These are phyloP conservation scores for Erythrophleum fordii DNA, from an alignment of 306 rosid species.

Conservation along the genomic window DNA sequence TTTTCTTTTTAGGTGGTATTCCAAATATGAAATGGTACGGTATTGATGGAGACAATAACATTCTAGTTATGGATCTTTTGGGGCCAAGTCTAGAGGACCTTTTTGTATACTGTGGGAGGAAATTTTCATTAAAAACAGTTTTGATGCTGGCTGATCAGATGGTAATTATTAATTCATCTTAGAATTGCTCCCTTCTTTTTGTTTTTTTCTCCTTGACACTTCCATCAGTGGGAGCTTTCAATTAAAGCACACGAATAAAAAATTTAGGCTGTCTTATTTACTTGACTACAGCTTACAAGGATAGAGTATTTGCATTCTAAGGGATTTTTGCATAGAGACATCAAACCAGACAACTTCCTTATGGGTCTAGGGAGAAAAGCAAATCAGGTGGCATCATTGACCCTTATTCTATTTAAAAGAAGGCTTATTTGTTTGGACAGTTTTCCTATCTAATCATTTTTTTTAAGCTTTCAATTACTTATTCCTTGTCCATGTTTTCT, in stretches of 20 bases:
- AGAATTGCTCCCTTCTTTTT: conserved; percentile 22
- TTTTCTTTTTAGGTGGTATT: conserved; percentile 70
- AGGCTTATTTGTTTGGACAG: conserved; percentile 11
- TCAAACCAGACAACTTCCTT: conserved; percentile 97
- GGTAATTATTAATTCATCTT: conserved; percentile 54
- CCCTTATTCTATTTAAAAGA: conserved; percentile 16
- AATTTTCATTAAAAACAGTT: conserved; percentile 85
- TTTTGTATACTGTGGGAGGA: conserved; percentile 87
- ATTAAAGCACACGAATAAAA: conserved; percentile 6
- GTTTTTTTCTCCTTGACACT: not conserved
- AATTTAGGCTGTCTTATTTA: conserved; percentile 29
- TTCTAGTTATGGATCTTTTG: conserved; percentile 80
- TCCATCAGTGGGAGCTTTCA: not conserved
- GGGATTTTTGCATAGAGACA: conserved; percentile 93
- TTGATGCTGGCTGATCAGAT: conserved; percentile 94
- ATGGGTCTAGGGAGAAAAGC: conserved; percentile 97
- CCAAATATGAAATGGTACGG: conserved; percentile 89
- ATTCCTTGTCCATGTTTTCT: conserved; percentile 13
- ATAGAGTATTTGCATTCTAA: conserved; percentile 69
- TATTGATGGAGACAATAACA: conserved; percentile 80
- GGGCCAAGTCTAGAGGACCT: conserved; percentile 98
- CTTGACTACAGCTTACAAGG: conserved; percentile 59
- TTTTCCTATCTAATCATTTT: conserved; percentile 27
- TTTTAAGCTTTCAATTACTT: conserved; percentile 23
- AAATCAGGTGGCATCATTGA: conserved; percentile 64